These are phyloP conservation scores for Tripterygium wilfordii DNA, from an alignment of 177 flowering plant species.

Conservation along the genomic window DNA sequence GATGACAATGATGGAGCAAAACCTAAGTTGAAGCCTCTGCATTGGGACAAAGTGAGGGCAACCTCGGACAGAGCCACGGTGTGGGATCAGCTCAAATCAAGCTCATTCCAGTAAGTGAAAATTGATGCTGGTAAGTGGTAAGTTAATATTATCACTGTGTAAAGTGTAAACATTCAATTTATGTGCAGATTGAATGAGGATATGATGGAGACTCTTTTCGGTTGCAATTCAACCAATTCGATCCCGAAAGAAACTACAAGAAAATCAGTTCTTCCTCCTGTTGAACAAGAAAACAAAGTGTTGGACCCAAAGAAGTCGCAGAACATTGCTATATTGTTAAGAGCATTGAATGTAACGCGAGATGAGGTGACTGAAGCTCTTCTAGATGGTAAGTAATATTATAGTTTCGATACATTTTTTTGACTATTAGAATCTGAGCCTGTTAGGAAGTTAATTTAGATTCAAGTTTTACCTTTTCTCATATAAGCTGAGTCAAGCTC, in stretches of 20 bases:
- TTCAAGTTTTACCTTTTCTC: too few species aligned
- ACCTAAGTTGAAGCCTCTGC: slow-evolving; percentile 86
- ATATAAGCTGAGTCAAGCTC: too few species aligned
- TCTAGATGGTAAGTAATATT: slow-evolving; percentile 51
- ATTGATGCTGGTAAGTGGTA: neutral
- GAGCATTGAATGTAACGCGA: slow-evolving; percentile 89
- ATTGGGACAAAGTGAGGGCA: slow-evolving; percentile 98
- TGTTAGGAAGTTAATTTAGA: too few species aligned
- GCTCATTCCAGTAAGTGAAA: slow-evolving; percentile 91
- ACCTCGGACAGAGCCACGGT: slow-evolving; percentile 88
- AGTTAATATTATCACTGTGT: neutral
- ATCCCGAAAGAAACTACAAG: slow-evolving; percentile 44
- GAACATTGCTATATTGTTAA: slow-evolving; percentile 86
- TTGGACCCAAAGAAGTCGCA: slow-evolving; percentile 95
- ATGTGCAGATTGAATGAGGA: slow-evolving; percentile 78
- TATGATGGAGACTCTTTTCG: slow-evolving; percentile 88
- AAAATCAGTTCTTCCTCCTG: slow-evolving; percentile 52
- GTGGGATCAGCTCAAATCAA: slow-evolving; percentile 92
- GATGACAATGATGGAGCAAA: slow-evolving; percentile 46
- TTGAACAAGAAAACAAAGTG: slow-evolving; percentile 67
- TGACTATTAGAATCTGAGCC: neutral
- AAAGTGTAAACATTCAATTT: neutral
- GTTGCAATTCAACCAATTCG: slow-evolving; percentile 55
- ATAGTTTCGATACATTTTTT: neutral
- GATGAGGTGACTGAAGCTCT: slow-evolving; percentile 96